Evolutionary conservation across 345 rosid genomes (phyloP), one percentile per base, ranked within the genome.

Genomic region (Dovyalis caffra): DNA sequence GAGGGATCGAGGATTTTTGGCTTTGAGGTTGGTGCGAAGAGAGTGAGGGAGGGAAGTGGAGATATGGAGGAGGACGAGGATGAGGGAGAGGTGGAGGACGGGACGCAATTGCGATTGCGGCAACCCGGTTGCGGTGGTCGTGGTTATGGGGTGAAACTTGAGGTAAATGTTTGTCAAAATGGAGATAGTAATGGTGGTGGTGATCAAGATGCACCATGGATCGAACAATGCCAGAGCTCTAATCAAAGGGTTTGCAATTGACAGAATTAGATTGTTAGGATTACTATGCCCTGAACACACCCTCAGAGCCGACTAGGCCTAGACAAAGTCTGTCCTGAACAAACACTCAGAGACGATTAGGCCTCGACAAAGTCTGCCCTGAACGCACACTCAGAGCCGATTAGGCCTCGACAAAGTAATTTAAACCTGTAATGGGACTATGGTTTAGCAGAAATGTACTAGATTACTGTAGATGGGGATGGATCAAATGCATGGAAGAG

Each of bases 1-100:
- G 76, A 71, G 33, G 73, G 34, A 9, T 63, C 73, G 5, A 71
- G 79, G 72, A 40, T 75, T 1, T 79, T 71, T 29, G 82, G 78
- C 11, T 76, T 71, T 23, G 71, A 78, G 40, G 61, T 79, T 35
- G 82, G 79, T 3, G 1, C 5, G 18, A 79, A 79, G 51, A 73
- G 82, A 49, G 78, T 67, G 65, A 74, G 77, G 70, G 73, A 53
- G 8, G 62, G 21, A 15, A 31, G 66, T 18, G 66, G 66, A 31
- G 65, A 26, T 62, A 28, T 9, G 64, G 32, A 15, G 82, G 67
- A 1, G 71, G 38, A 6, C n/a, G n/a, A n/a, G n/a, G n/a, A 37
- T 21, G 14, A 20, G 23, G 18, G 60, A 25, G 15, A n/a, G n/a
- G n/a, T n/a, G 26, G 74, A 32, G 72, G 35, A 28, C 31, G 69